Base-by-base conservation (phyloP, 129 eudicot species). In the Flaveria ramosissima region DNA sequence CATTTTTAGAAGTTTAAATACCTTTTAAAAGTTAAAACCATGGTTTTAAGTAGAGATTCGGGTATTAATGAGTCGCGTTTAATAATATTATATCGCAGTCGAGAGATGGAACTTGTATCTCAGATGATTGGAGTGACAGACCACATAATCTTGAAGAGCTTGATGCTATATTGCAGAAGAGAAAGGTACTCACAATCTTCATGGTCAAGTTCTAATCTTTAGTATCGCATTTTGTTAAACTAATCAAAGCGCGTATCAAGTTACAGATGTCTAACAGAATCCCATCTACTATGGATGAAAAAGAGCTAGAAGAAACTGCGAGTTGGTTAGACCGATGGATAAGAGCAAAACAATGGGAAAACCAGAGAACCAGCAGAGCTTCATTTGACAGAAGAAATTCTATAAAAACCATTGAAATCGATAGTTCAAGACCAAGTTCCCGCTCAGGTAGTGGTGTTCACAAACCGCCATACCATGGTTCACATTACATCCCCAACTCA, bases 91-190 rank as follows among this genome's bases (percentile, higher is more conserved):
- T 23, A n/a, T 71, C 55, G 57, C 88, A 93, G 98, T 85, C 96
- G 3, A 83, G 85, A 83, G 92, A 91, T 9, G 93, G 87, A 61
- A 81, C 85, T 43, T 68, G 86, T 72, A 68, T 85, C 23, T 81
- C 57, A 14, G 91, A 87, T n/a, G 81, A 89, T 59, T 88, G 88
- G 86, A 86, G 86, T 62, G 92, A 87, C 2, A 62, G 84, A 65
- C 89, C 93, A 41, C 85, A 76, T 23, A 81, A 92, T 19, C 88
- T 93, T 51, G 90, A 90, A 72, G 96, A 91, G 74, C 92, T 90
- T 13, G 96, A 90, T 32, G 89, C 90, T 13, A 83, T 84, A 23
- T 63, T 89, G 67, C 84, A 85, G 51, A 85, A 82, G 55, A 81
- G 85, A 79, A 89, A 91, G 72, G 96, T 87, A 73, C 87, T 13